phyloP scores from a whole-genome alignment of 345 rosid species.

The Citrus reticulata region DNA sequence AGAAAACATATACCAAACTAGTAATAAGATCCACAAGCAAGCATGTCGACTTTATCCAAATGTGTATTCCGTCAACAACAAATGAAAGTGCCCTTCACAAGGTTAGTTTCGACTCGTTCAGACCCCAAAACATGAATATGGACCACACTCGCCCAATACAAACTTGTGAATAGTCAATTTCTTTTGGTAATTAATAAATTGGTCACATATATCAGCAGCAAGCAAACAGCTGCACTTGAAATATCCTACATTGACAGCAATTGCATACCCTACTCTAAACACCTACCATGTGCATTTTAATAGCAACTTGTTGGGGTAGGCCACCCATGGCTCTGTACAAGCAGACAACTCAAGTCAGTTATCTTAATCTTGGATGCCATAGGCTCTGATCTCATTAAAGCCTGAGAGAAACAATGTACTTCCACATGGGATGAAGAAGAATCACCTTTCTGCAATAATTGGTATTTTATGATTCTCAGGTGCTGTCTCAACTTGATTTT shows the following conservation, averaged over 20 bases:
- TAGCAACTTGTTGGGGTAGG: conserved; percentile 19
- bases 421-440: neutral
- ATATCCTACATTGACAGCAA: neutral
- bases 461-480: neutral
- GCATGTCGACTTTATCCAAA: conserved; percentile 31
- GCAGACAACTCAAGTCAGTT: conserved; percentile 15
- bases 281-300: conserved; percentile 29
- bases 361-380: conserved; percentile 12
- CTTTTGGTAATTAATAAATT: neutral
- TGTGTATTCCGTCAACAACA: neutral
- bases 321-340: conserved; percentile 7
- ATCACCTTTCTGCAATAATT: neutral
- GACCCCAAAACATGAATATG: conserved; percentile 7
- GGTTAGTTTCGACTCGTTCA: conserved; percentile 22
- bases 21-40: conserved; percentile 27
- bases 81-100: conserved; percentile 34
- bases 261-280: neutral
- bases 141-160: conserved; percentile 7
- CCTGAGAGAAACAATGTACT: neutral
- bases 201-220: conserved; percentile 7
- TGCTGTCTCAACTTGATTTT: neutral
- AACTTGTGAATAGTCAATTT: conserved; percentile 4
- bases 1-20: conserved; percentile 11
- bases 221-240: conserved; percentile 7
- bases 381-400: neutral